A percentile compares a stretch with the other conserved stretches of the same genome.
phyloP scores from a whole-genome alignment of 768 basidiomycete genomes.

The Coprinopsis strossmayeri region DNA sequence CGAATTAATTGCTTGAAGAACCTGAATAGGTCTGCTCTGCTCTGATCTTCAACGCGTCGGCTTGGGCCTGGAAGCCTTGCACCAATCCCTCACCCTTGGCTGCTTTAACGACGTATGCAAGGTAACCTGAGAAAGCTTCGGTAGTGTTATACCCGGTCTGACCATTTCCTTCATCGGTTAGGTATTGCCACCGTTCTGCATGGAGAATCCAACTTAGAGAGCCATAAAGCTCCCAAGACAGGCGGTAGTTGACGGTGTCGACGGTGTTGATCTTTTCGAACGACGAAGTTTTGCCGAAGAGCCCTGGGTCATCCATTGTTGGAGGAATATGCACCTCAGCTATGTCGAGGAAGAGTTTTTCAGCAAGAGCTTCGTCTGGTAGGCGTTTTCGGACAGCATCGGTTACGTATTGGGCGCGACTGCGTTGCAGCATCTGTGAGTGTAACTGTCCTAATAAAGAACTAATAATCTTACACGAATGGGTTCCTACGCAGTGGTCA shows the following conservation, averaged over 20 bases:
- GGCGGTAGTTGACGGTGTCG: constrained; percentile 47
- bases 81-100: not conserved
- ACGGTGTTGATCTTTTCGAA: constrained; percentile 41
- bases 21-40: not conserved
- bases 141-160: constrained; percentile 57
- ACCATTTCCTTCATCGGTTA: constrained; percentile 44
- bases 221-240: constrained; percentile 40
- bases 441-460: not conserved
- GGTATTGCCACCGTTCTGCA: constrained; percentile 58
- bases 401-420: constrained; percentile 34
- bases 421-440: constrained; percentile 25
- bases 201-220: constrained; percentile 37
- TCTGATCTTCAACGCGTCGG: constrained; percentile 1
- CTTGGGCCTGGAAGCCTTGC: not conserved
- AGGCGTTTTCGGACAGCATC: constrained; percentile 32
- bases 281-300: constrained; percentile 30
- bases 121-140: constrained; percentile 48
- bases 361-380: constrained; percentile 40
- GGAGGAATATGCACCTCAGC: constrained; percentile 54
- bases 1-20: too few species aligned
- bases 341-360: constrained; percentile 43
- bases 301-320: constrained; percentile 37
- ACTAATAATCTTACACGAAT: constrained; percentile 42
- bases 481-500: constrained; percentile 44
- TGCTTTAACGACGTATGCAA: constrained; percentile 17